Base-by-base conservation (phyloP, 768 basidiomycete genomes). In the Trametes gibbosa region DNA sequence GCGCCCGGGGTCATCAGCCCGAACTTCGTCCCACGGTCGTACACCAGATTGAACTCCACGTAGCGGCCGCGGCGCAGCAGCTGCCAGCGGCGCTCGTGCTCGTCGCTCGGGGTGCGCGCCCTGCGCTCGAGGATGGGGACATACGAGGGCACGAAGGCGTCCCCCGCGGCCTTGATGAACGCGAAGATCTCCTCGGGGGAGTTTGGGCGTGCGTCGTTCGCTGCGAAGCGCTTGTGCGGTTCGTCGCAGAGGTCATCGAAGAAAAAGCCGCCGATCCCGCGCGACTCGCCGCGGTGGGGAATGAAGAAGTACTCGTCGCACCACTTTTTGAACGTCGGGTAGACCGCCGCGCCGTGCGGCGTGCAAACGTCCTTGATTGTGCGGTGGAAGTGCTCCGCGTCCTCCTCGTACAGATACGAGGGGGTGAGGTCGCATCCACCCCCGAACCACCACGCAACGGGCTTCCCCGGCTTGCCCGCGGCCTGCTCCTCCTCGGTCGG, bases 241-340 rank as follows among this genome's bases (percentile, higher is more conserved):
- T 81, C 81, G 50, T 78, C 79, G 65, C 80, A 84, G 56, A 98
- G 83, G 70, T 99, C 97, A 71, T 98, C 97, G 69, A 98, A 96
- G 79, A 98, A 98, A 55, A 99, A 77, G 0, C 97, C 97, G 32
- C 97, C 97, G 49, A 99, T 75, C 4, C 97, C 97, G 43, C 97
- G 84, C 2, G 84, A 74, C 75, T 98, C 97, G 29, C 74, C 70
- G 12, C 97, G 85, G 72, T 98, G 97, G 17, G 90, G 81, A 68
- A 98, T 89, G 73, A 81, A 88, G 73, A 99, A 99, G 76, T 99
- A 99, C 71, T 95, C 88, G 74, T 98, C 97, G 76, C 96, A 98
- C 93, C 95, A 98, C 64, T 83, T 82, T 72, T 98, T 98, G 82
- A 95, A 93, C 2, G 79, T 76, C 2, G 83, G 80, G 76, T 92